Percentiles rank a stretch among this genome's conserved stretches.
Conservation (phyloP, 2,329 filamentous ascomycete genomes). For the Epichloe elymi region DNA sequence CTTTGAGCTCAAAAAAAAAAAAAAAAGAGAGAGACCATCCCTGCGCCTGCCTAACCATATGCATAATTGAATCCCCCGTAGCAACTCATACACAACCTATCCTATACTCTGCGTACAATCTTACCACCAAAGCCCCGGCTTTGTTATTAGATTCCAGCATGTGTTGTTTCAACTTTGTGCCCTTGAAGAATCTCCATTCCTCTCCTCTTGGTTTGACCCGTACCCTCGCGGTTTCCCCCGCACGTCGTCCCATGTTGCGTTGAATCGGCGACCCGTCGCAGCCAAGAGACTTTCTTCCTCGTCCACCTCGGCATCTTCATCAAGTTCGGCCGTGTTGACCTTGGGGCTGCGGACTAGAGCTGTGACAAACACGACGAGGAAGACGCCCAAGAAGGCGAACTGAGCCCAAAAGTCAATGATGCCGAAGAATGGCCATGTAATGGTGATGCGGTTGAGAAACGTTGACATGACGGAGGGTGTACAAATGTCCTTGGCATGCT, state of each 20-base stretch:
- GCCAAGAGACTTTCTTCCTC: slow-evolving; percentile 89
- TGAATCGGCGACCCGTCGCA: slow-evolving; percentile 67
- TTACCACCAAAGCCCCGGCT: not conserved
- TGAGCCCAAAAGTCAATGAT: slow-evolving; percentile 92
- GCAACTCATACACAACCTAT: not conserved
- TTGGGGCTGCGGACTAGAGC: slow-evolving; percentile 69
- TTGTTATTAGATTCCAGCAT: not conserved
- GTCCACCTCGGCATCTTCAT: slow-evolving; percentile 80
- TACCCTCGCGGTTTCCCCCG: slow-evolving; percentile 31
- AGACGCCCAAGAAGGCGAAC: slow-evolving; percentile 77
- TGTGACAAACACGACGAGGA: slow-evolving; percentile 67
- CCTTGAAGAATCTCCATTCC: slow-evolving; percentile 3
- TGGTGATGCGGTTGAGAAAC: slow-evolving; percentile 80
- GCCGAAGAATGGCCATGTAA: slow-evolving; percentile 94
- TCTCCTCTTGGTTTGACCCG: slow-evolving; percentile 8
- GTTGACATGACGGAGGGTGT: slow-evolving; percentile 85
- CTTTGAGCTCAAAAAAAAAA: not conserved
- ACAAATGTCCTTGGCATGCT: slow-evolving; percentile 67
- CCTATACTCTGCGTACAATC: not conserved
- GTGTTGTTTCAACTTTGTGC: not conserved
- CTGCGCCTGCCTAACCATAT: not conserved
- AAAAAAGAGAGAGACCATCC: too few relatives aligned
- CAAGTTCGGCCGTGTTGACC: slow-evolving; percentile 62
- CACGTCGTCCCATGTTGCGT: slow-evolving; percentile 81
- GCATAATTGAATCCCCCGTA: not conserved